phyloP scores from a whole-genome alignment of 2,329 filamentous ascomycete species.

The Aspergillus uvarum region DNA sequence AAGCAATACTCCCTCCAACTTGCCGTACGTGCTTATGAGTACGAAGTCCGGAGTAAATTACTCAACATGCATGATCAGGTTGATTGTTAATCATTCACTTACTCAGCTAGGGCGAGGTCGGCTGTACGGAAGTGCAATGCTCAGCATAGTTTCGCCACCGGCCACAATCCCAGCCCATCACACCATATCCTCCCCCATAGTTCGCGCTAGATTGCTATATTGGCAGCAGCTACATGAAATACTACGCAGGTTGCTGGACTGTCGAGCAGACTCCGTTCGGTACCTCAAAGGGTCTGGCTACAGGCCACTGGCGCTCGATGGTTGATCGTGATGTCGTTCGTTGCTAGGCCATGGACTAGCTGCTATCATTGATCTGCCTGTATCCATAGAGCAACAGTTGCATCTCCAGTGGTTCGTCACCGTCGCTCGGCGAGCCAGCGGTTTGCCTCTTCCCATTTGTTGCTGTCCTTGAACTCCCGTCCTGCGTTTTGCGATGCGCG shows the following conservation, averaged over 20 bases:
- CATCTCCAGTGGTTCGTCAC: constrained; percentile 20
- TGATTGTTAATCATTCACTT: neutral
- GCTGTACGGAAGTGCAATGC: neutral
- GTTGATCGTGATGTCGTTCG: constrained; percentile 1
- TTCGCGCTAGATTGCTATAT: neutral
- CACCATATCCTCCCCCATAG: neutral
- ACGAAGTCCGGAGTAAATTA: neutral
- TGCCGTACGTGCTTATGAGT: neutral
- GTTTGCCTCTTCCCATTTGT: constrained; percentile 60
- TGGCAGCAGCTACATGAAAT: neutral
- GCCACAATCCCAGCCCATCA: neutral
- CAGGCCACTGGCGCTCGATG: neutral
- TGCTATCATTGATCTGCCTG: neutral
- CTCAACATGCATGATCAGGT: neutral
- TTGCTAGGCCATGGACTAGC: neutral
- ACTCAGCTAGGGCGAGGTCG: neutral
- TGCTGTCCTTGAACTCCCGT: constrained; percentile 52
- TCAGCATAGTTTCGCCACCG: neutral
- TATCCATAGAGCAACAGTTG: neutral
- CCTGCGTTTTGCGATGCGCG: constrained; percentile 57
- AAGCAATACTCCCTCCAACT: neutral
- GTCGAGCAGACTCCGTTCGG: neutral
- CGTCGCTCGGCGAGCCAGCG: constrained; percentile 54
- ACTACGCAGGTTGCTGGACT: neutral
- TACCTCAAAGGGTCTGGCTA: neutral